Base-by-base conservation (phyloP, 2,329 filamentous ascomycete species). In the Corynespora cassiicola region DNA sequence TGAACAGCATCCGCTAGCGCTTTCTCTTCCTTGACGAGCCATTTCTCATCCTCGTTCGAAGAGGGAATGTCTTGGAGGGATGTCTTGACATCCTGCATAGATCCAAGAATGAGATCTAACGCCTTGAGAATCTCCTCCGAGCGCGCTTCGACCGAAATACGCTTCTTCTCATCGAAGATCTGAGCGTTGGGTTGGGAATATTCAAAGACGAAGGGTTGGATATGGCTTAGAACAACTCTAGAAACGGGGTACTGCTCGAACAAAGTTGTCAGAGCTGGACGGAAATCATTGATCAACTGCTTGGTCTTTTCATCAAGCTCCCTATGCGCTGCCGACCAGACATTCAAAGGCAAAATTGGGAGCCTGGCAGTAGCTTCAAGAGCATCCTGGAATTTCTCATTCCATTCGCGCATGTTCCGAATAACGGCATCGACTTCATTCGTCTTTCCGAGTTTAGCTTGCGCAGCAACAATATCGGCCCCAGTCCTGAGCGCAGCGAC, bases 81-180 rank as follows among this genome's bases (percentile, higher is more conserved):
- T 44, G 80, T 80, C 41, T 82, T 80, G 29, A 87, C 77, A 47
- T 85, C 82, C 64, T 96, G 90, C 31, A 95, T 77, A 1, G 87
- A 85, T 22, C 92, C 86, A 2, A 96, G 81, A 18, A 92, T 80
- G 32, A 82, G 81, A 65, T 95, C 88, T 30, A 86, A 80, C n/a
- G 87, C 74, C 1, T 69, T 78, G 23, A 88, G 79, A 2, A 90
- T 66, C 3, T 76, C 72, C 10, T 76, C 69, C 26, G 83, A 79
- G 28, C 90, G 78, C 0, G 69, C 61, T 12, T 76, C 57, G 5
- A 65, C 12, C 5, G 40, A 47, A 17, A 52, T 17, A 14, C 31
- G 43, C 14, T 39, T 8, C 5, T 47, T 31, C 2, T 47, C 27
- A 2, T 45, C 37, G 7, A 32, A 35, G 2, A 14, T 24, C 3